Evolutionary conservation across 1,139 yeast genomes (phyloP).

Genomic region (Geotrichum fermentans): DNA sequence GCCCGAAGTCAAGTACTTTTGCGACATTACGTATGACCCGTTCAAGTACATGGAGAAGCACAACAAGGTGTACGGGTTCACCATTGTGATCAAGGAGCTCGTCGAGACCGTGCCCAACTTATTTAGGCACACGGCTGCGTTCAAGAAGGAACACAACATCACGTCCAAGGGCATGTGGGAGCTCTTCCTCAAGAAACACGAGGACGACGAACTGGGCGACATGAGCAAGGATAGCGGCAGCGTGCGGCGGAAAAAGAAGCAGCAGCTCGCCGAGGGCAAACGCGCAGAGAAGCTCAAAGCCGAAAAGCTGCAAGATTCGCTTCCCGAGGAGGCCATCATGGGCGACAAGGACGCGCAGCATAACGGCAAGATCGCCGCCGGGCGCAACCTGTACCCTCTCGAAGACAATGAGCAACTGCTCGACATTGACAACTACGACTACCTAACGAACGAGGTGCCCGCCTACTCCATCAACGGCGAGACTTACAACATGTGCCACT

Average conservation of each 20-base stretch:
- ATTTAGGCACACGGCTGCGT: slow-evolving; percentile 65
- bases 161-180: slow-evolving; percentile 47
- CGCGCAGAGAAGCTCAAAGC: slow-evolving; percentile 21
- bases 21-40: slow-evolving; percentile 90
- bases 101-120: slow-evolving; percentile 75
- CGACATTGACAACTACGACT: slow-evolving; percentile 21
- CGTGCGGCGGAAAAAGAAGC: slow-evolving; percentile 29
- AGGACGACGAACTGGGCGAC: slow-evolving; percentile 21
- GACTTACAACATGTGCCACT: slow-evolving; percentile 76
- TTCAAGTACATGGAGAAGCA: slow-evolving; percentile 68
- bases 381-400: slow-evolving; percentile 13
- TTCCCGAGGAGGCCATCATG: slow-evolving; percentile 24
- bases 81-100: slow-evolving; percentile 67
- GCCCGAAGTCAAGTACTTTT: slow-evolving; percentile 81
- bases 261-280: slow-evolving; percentile 32
- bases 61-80: slow-evolving; percentile 78
- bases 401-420: slow-evolving; percentile 18
- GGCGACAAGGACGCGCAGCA: slow-evolving; percentile 10
- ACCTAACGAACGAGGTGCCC: slow-evolving; percentile 24
- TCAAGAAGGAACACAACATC: slow-evolving; percentile 46
- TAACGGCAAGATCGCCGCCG: slow-evolving; percentile 15
- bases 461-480: slow-evolving; percentile 50
- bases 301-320: slow-evolving; percentile 23
- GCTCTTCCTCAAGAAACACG: slow-evolving; percentile 33
- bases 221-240: slow-evolving; percentile 26